phyloP scores from a whole-genome alignment of 2,329 filamentous ascomycete species.

The Aaosphaeria arxii region DNA sequence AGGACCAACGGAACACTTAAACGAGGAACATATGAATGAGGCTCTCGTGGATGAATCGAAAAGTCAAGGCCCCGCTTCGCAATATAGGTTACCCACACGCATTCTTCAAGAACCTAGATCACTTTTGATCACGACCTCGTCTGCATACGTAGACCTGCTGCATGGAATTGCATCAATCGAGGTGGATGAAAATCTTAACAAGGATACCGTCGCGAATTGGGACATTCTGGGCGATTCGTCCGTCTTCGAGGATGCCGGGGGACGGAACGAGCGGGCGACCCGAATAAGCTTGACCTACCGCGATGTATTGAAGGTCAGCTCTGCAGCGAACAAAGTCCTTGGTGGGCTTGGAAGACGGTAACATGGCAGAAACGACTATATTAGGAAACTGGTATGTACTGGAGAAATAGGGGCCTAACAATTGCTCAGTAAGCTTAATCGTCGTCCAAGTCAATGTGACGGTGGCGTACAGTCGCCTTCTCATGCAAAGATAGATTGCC shows the following conservation, averaged over 20 bases:
- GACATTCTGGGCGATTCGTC: conserved; percentile 54
- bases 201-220: conserved; percentile 67
- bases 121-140: conserved; percentile 67
- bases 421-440: too few relatives aligned
- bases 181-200: conserved; percentile 63
- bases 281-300: conserved; percentile 78
- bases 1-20: background rate
- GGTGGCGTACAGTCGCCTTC: too few relatives aligned
- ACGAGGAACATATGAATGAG: background rate
- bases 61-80: background rate
- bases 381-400: too few relatives aligned
- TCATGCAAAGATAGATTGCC: too few relatives aligned
- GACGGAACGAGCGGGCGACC: conserved; percentile 56
- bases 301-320: conserved; percentile 64
- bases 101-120: conserved; percentile 85
- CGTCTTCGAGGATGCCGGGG: conserved; percentile 41
- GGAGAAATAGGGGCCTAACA: too few relatives aligned
- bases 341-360: conserved; percentile 14
- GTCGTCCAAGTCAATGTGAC: too few relatives aligned
- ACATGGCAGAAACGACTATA: background rate
- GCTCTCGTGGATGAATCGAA: background rate
- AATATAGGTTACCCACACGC: conserved; percentile 33
- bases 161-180: conserved; percentile 69
- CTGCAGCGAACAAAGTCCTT: conserved; percentile 28
- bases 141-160: conserved; percentile 67